Evolutionary conservation across 352 stramenopile genomes (phyloP), one percentile per base, ranked within the genome.

Genomic region (Globisporangium megalacanthum): DNA sequence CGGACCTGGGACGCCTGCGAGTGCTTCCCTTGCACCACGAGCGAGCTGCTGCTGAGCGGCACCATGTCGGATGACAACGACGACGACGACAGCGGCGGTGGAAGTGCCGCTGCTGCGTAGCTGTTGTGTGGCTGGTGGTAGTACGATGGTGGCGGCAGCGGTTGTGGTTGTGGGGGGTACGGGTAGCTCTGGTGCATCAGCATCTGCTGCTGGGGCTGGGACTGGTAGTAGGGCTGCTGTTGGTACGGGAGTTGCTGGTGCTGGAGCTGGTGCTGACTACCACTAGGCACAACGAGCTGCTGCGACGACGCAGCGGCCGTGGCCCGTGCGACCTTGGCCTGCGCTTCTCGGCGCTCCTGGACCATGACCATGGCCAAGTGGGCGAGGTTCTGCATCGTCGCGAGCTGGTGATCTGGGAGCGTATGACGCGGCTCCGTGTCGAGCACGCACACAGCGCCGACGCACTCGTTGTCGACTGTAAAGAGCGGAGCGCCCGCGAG

Each of bases 401-500:
- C 83, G 51, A 93, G 70, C 62, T 93, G 80, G 48, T 72, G 86
- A 46, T 90, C 80, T 53, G 82, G 80, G 46, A 93, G 50, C 9
- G 67, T 66, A 29, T 80, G 64, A 11, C 83, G 80, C 41, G 80
- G 79, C 46, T 83, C 78, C 25, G 80, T 90, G 57, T 93, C 83
- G 54, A 93, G 62, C 48, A 93, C 83, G 37, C 79, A 39, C 20
- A 93, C 83, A 0, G 80, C 75, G 14, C 83, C 83, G 11, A 93
- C 80, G 50, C 80, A 91, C 51, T 83, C 65, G 46, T 88, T 88
- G 54, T 91, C 72, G 37, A 89, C 77, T n/a, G 82, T 90, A 44
- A 93, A 90, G 35, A 98, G 73, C 31, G 92, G 89, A n/a, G 92
- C 88, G 37, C 90, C 93, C 0, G 95, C 93, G 49, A 98, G 89